phyloP scores from a whole-genome alignment of 2,329 filamentous ascomycete genomes.

The Verticillium alfalfae region DNA sequence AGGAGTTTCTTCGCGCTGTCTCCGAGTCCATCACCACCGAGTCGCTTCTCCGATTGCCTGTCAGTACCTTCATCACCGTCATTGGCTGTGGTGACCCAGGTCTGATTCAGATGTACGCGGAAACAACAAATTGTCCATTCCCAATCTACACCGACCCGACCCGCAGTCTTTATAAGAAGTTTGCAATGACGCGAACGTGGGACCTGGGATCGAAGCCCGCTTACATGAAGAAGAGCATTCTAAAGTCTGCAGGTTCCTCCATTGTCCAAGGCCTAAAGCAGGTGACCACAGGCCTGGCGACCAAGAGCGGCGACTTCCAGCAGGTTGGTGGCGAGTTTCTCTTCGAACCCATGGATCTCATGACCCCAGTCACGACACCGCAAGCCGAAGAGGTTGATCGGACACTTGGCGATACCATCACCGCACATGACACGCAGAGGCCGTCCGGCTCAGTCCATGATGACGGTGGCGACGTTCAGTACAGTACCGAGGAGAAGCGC shows the following conservation, averaged over 20 bases:
- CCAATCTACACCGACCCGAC: constrained; percentile 75
- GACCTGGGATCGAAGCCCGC: constrained; percentile 53
- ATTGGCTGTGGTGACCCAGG: constrained; percentile 67
- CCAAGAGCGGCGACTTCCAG: constrained; percentile 59
- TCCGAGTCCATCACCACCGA: constrained; percentile 51
- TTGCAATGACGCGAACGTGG: constrained; percentile 65
- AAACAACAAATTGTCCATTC: constrained; percentile 60
- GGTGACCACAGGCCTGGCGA: constrained; percentile 49
- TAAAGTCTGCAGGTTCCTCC: constrained; percentile 37
- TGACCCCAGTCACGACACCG: constrained; percentile 39
- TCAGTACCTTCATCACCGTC: constrained; percentile 59
- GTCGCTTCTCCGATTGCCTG: constrained; percentile 41
- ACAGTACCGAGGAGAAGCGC: constrained; percentile 44
- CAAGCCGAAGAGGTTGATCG: constrained; percentile 30
- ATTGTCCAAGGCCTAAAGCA: constrained; percentile 57
- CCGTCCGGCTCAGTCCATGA: constrained; percentile 10
- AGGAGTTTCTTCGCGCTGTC: constrained; percentile 64
- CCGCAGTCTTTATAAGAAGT: constrained; percentile 56
- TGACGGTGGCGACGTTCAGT: constrained; percentile 15
- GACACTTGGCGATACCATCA: constrained; percentile 14
- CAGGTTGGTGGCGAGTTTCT: constrained; percentile 76
- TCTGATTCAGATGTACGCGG: constrained; percentile 62
- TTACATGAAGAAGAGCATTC: constrained; percentile 55
- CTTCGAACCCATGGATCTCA: constrained; percentile 53
- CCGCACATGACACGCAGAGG: constrained; percentile 2